phyloP scores from a whole-genome alignment of 768 basidiomycete species.

The Psilocybe cyanescens region DNA sequence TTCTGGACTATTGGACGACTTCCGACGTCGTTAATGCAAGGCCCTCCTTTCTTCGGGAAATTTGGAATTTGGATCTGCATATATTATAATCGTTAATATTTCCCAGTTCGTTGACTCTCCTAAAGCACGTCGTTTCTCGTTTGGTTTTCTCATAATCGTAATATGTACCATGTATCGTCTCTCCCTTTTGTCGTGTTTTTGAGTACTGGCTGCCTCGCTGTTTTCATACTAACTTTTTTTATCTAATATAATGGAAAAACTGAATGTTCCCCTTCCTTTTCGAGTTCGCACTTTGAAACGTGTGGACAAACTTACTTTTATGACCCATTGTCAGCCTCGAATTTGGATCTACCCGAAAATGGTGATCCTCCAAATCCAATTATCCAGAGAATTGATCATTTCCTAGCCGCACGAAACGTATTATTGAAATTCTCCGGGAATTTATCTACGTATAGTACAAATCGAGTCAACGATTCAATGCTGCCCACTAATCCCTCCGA shows the following conservation, averaged over 20 bases:
- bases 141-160: background rate
- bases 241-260: background rate
- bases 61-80: background rate
- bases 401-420: too few species aligned
- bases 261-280: too few species aligned
- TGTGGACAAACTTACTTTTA: too few species aligned
- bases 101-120: background rate
- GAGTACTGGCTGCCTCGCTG: background rate
- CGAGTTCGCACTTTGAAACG: too few species aligned
- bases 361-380: too few species aligned
- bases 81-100: background rate
- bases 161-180: background rate
- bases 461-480: too few species aligned
- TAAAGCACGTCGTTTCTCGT: background rate
- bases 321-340: too few species aligned
- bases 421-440: too few species aligned
- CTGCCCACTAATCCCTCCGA: too few species aligned
- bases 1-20: constrained; percentile 54
- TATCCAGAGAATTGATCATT: too few species aligned
- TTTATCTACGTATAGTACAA: too few species aligned
- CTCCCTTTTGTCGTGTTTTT: background rate
- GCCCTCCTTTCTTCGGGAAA: background rate
- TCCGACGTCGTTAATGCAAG: constrained; percentile 8
- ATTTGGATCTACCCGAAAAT: too few species aligned
- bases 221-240: background rate